Evolutionary conservation across 2,329 filamentous ascomycete species (phyloP).

Genomic region (Monosporascus sp.): DNA sequence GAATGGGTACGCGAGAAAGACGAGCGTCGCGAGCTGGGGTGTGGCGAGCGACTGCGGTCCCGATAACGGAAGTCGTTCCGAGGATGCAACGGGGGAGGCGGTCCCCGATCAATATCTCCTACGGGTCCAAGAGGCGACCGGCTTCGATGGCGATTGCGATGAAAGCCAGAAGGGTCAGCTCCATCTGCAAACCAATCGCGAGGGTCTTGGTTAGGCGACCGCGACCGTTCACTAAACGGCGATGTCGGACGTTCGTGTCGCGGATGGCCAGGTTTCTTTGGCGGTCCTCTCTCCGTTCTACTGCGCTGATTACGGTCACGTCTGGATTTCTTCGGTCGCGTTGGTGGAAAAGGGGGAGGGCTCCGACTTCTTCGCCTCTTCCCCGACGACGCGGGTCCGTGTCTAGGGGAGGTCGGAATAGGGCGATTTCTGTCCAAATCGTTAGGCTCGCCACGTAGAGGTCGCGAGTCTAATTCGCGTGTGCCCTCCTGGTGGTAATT

Average conservation of each 20-base stretch:
- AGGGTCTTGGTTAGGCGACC: slow-evolving; percentile 19
- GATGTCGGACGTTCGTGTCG: slow-evolving; percentile 13
- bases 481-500: slow-evolving; percentile 26
- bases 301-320: slow-evolving; percentile 26
- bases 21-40: slow-evolving; percentile 22
- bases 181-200: slow-evolving; percentile 19
- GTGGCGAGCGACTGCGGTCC: slow-evolving; percentile 22
- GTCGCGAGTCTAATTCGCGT: slow-evolving; percentile 14
- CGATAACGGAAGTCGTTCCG: slow-evolving; percentile 16
- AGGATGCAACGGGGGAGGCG: slow-evolving; percentile 10
- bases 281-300: slow-evolving; percentile 18
- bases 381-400: slow-evolving; percentile 28
- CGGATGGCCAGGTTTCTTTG: slow-evolving; percentile 14
- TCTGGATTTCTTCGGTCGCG: slow-evolving; percentile 39
- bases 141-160: slow-evolving; percentile 17
- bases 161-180: slow-evolving; percentile 15
- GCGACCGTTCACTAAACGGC: slow-evolving; percentile 20
- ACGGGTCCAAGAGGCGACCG: slow-evolving; percentile 19
- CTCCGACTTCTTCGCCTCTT: slow-evolving; percentile 40
- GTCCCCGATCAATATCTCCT: slow-evolving; percentile 13
- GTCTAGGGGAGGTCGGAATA: slow-evolving; percentile 20
- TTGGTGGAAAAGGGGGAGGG: slow-evolving; percentile 28
- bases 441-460: slow-evolving; percentile 12
- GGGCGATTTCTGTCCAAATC: slow-evolving; percentile 25
- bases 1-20: slow-evolving; percentile 26